Base-by-base conservation (phyloP, 2,329 filamentous ascomycete species). In the Nakataea oryzae region DNA sequence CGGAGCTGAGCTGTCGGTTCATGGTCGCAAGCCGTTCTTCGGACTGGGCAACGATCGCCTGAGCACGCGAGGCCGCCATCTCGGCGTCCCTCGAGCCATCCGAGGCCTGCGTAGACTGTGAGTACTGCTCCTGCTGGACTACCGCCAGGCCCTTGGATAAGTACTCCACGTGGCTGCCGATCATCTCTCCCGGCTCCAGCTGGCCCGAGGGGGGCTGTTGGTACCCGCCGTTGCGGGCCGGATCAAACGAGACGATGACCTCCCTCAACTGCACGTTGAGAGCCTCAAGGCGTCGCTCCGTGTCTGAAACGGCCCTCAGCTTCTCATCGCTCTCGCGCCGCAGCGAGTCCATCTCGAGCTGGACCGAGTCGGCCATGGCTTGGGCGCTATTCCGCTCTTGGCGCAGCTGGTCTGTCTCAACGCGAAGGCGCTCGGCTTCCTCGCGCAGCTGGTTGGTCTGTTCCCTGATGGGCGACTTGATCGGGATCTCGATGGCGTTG, bases 241-340 rank as follows among this genome's bases (percentile, higher is more conserved):
- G 85, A 69, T 88, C 85, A 63, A 83, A 81, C 59, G 80, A 79
- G 14, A 89, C 76, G 67, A 93, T 84, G 63, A 90, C 81, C 58
- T 87, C 81, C 63, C 87, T 82, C 24, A 95, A 70, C 21, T 84
- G 83, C 61, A 78, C 77, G 70, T 90, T 93, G 56, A 93, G 74
- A 34, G 81, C 79, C 67, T 89, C 87, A 32, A 96, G 74, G 64
- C 83, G 87, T 62, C 76, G 79, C 67, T 89, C 88, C 17, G 87
- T 85, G 21, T 84, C 79, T 3, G 81, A 75, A 62, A 91, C 79
- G 14, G 82, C 75, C 63, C 81, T 78, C 63, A 77, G 75, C 56
- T 79, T 75, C 26, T 73, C 71, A 3, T 70, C 68, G 57, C 64
- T 72, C 63, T 75, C 72, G 27, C 68, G 67, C 59, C 73, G 72